phyloP scores from a whole-genome alignment of 129 eudicot genomes.

The Gnaphalium uliginosum region DNA sequence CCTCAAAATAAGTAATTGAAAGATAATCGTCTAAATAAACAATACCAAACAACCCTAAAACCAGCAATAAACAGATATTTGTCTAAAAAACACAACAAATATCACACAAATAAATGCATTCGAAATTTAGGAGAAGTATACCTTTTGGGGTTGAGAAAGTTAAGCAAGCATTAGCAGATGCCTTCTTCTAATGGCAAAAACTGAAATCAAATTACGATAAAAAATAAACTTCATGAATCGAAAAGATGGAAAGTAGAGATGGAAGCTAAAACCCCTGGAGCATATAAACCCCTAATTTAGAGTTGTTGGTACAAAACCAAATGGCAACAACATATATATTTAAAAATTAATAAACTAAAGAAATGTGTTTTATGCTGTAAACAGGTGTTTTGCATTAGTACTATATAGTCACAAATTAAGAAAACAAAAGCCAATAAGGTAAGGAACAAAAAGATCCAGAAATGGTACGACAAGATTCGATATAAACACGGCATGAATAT shows the following conservation, averaged over 20 bases:
- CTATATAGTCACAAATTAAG: background rate
- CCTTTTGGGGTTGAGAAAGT: background rate
- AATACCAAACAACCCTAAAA: background rate
- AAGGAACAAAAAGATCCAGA: background rate
- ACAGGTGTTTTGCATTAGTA: background rate
- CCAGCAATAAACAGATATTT: background rate
- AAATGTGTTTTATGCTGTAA: constrained; percentile 1
- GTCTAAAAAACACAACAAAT: no score
- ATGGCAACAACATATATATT: background rate
- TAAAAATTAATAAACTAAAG: background rate
- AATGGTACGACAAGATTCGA: background rate
- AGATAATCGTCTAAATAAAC: background rate
- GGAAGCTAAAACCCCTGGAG: background rate
- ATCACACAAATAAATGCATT: no score
- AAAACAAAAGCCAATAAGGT: background rate
- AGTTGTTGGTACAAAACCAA: background rate
- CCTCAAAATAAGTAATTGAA: background rate
- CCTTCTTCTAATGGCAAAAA: background rate
- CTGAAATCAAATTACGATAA: background rate
- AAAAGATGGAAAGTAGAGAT: background rate
- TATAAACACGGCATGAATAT: background rate
- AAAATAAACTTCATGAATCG: background rate
- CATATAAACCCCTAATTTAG: background rate
- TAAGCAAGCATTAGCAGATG: background rate
- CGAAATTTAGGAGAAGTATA: background rate